phyloP scores from a whole-genome alignment of 768 basidiomycete species.

The Dacryopinax primogenitus region DNA sequence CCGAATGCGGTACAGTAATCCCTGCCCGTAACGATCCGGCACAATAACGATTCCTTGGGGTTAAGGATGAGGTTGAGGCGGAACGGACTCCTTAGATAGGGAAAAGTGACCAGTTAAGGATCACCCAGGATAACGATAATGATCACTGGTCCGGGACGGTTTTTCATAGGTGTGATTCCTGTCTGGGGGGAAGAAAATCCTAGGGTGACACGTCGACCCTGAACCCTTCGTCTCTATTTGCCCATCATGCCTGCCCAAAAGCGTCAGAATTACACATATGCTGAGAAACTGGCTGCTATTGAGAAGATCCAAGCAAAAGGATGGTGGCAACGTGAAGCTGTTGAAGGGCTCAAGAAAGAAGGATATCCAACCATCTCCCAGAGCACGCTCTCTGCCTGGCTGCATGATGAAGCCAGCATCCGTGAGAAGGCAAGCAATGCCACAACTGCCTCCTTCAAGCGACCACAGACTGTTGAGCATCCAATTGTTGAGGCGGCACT shows the following conservation, averaged over 20 bases:
- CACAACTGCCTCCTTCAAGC: slow-evolving; percentile 18
- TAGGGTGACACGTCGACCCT: no score
- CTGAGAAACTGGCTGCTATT: not conserved
- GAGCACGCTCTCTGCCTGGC: not conserved
- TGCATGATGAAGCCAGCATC: not conserved
- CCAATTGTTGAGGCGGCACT: slow-evolving; percentile 31
- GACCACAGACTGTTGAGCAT: slow-evolving; percentile 25
- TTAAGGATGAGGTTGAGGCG: no score
- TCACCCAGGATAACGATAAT: no score
- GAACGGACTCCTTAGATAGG: no score
- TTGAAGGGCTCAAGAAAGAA: not conserved
- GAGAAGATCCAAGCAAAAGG: not conserved
- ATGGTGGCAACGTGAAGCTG: not conserved
- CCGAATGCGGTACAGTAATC: no score
- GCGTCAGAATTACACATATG: not conserved
- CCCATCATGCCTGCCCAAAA: not conserved
- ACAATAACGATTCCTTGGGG: no score
- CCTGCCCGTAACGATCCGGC: no score
- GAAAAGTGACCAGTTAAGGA: no score
- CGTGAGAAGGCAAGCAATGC: not conserved
- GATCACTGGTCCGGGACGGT: no score
- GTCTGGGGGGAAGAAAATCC: no score
- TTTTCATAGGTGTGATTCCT: no score
- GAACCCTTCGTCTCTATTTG: no score
- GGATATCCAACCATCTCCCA: not conserved